Conservation (phyloP, 2,329 filamentous ascomycete species). For the Coniochaeta hoffmannii region DNA sequence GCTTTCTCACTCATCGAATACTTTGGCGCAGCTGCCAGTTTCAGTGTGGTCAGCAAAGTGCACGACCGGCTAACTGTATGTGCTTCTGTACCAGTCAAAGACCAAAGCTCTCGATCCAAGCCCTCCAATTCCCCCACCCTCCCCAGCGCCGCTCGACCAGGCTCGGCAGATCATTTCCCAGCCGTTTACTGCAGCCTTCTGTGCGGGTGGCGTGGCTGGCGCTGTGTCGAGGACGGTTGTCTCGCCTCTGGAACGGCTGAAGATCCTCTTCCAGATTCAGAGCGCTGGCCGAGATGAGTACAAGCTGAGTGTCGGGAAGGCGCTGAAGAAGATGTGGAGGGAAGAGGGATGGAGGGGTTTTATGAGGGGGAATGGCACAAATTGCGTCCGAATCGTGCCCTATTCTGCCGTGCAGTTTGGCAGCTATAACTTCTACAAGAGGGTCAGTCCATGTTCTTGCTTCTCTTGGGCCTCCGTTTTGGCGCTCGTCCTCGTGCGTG, state of each 20-base stretch:
- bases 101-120: conserved; percentile 4
- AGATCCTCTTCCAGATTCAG: conserved; percentile 97
- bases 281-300: conserved; percentile 87
- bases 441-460: conserved; percentile 49
- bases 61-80: not conserved
- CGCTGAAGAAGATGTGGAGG: conserved; percentile 86
- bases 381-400: conserved; percentile 95
- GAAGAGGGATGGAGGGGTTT: conserved; percentile 97
- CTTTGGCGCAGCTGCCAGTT: not conserved
- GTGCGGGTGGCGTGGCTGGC: conserved; percentile 87
- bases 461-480: not conserved
- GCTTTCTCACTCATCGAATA: not conserved
- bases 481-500: not conserved
- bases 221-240: conserved; percentile 97
- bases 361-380: conserved; percentile 96
- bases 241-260: conserved; percentile 88
- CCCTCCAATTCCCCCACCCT: conserved; percentile 8
- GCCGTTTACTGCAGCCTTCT: conserved; percentile 84
- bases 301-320: conserved; percentile 83
- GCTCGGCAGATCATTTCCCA: conserved; percentile 57
- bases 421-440: conserved; percentile 95
- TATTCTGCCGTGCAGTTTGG: conserved; percentile 98
- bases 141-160: conserved; percentile 22
- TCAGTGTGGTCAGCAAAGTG: too few species aligned
- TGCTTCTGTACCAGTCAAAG: not conserved